Percentiles rank a stretch among this genome's conserved stretches.
phyloP scores from a whole-genome alignment of 2,329 filamentous ascomycete genomes.

The Penicillium sp. region DNA sequence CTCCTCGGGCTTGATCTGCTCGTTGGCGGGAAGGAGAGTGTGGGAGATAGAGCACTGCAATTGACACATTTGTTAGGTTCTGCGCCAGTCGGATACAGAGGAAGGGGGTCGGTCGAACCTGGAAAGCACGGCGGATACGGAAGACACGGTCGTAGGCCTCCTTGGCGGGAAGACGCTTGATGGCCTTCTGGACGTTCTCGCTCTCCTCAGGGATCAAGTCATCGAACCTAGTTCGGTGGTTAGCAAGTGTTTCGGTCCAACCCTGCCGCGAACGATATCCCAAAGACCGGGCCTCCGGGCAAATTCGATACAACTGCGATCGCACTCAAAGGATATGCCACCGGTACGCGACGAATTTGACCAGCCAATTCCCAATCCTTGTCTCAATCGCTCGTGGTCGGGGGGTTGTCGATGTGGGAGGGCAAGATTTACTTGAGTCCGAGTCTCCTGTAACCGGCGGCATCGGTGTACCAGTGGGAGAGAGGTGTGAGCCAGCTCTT shows the following conservation, averaged over 20 bases:
- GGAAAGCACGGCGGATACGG: slow-evolving; percentile 92
- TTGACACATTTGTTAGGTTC: slow-evolving; percentile 23
- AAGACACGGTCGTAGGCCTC: slow-evolving; percentile 96
- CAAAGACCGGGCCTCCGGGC: slow-evolving; percentile 14
- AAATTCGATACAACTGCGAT: slow-evolving; percentile 15
- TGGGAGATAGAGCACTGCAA: slow-evolving; percentile 64
- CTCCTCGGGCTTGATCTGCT: slow-evolving; percentile 68
- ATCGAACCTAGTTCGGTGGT: slow-evolving; percentile 67
- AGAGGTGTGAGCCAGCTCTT: slow-evolving; percentile 74
- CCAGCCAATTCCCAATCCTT: background rate
- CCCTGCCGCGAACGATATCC: slow-evolving; percentile 12
- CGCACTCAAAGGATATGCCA: background rate
- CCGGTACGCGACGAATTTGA: background rate
- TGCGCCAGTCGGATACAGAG: slow-evolving; percentile 8
- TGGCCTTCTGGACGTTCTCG: slow-evolving; percentile 78
- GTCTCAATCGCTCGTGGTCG: slow-evolving; percentile 16
- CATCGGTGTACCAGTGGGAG: slow-evolving; percentile 83
- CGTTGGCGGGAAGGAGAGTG: slow-evolving; percentile 61
- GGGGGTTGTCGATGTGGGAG: slow-evolving; percentile 12
- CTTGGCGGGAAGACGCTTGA: slow-evolving; percentile 86
- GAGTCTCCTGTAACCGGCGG: slow-evolving; percentile 88
- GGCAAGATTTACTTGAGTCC: slow-evolving; percentile 71
- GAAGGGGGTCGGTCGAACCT: slow-evolving; percentile 55
- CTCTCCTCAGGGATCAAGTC: slow-evolving; percentile 93
- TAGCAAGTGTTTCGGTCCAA: slow-evolving; percentile 15